Conservation (phyloP, 2,329 filamentous ascomycete genomes). For the Botrytis fabae region DNA sequence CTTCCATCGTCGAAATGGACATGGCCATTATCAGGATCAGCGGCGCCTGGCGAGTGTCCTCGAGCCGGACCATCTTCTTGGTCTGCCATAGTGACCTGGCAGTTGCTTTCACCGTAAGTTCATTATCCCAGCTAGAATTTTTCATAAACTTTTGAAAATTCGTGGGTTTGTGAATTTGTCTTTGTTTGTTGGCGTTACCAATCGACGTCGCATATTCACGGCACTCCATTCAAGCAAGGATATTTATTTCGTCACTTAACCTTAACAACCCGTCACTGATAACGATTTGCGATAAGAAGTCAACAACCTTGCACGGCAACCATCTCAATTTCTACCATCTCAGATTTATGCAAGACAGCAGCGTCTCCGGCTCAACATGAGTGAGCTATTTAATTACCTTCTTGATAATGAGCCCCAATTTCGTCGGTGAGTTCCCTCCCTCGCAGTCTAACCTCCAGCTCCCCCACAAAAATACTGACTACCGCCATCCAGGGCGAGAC, state of each 20-base stretch:
- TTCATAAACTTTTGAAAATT: neutral
- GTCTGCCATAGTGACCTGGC: conserved; percentile 37
- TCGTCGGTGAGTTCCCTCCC: conserved; percentile 48
- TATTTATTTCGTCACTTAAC: conserved; percentile 21
- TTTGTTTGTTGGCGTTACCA: conserved; percentile 3
- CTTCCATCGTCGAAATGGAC: conserved; percentile 36
- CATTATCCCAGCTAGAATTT: neutral
- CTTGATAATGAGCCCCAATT: conserved; percentile 62
- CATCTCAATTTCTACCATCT: neutral
- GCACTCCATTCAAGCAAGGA: neutral
- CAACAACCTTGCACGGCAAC: conserved; percentile 17
- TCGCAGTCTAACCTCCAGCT: neutral
- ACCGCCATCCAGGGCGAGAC: conserved; percentile 58
- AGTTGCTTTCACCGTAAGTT: conserved; percentile 5
- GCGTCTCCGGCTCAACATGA: conserved; percentile 48
- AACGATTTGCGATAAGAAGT: conserved; percentile 28
- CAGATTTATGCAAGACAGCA: conserved; percentile 19
- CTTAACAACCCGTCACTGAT: conserved; percentile 20
- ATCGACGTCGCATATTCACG: conserved; percentile 11
- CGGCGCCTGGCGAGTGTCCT: conserved; percentile 35
- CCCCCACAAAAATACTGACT: conserved; percentile 12
- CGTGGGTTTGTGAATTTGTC: neutral
- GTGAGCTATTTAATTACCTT: conserved; percentile 68
- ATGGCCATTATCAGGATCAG: conserved; percentile 31
- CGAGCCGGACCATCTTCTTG: conserved; percentile 32